Conservation (phyloP, 169 alveolate species). For the Toxoplasma gondii region DNA sequence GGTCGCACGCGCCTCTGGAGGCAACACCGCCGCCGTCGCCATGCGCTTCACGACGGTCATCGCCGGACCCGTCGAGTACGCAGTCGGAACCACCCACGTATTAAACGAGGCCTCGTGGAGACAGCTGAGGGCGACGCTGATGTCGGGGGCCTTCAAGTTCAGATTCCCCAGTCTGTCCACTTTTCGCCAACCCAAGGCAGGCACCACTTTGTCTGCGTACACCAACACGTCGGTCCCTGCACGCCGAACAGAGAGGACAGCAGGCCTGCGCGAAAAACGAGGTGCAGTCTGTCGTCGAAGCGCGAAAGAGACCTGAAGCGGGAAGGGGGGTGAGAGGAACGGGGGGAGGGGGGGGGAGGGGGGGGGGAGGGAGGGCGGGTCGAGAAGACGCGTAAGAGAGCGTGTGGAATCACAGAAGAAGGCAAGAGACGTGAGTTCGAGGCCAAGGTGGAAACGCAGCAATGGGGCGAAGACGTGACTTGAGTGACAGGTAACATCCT, state of each 20-base stretch:
- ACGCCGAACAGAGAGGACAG: background rate
- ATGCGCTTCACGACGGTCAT: constrained; percentile 11
- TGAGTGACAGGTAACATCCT: too few species aligned
- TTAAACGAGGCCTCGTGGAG: constrained; percentile 47
- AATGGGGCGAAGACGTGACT: too few species aligned
- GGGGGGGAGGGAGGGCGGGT: background rate
- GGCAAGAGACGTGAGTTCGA: too few species aligned
- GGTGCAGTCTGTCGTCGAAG: background rate
- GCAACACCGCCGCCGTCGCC: background rate
- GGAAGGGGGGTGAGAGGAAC: background rate
- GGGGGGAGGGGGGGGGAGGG: background rate
- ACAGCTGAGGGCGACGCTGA: constrained; percentile 31
- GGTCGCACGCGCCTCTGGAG: background rate
- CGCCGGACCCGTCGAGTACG: background rate
- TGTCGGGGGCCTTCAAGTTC: constrained; percentile 45
- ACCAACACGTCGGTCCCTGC: constrained; percentile 79
- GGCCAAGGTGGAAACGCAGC: too few species aligned
- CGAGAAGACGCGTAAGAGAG: too few species aligned
- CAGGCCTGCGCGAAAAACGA: background rate
- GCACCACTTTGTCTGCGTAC: constrained; percentile 79
- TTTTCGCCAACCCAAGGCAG: constrained; percentile 73
- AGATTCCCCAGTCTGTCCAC: constrained; percentile 42
- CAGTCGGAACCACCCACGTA: constrained; percentile 45
- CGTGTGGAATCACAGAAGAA: too few species aligned
- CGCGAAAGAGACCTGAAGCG: background rate